phyloP scores from a whole-genome alignment of 139 green algal species.

The Coelastrella sp. region DNA sequence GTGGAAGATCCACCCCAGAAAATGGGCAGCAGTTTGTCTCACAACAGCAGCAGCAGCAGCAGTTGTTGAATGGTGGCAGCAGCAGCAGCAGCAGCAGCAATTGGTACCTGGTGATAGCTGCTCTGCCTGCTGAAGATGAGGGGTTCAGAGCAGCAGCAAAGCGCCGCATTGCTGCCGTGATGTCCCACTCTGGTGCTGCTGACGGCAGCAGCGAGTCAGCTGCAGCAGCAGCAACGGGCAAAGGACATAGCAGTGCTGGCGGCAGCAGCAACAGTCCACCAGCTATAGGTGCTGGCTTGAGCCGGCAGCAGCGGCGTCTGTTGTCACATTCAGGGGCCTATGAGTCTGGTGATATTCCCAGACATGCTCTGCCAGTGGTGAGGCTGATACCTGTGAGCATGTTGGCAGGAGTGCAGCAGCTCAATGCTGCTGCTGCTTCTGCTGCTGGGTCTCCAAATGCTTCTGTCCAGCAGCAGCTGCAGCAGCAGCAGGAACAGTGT shows the following conservation, averaged over 20 bases:
- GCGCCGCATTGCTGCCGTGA: not conserved
- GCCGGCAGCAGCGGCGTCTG: not conserved
- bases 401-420: slow-evolving; percentile 4
- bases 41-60: not conserved
- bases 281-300: slow-evolving; percentile 5
- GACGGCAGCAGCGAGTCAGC: not conserved
- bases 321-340: not conserved
- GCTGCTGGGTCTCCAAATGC: not conserved
- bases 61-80: not conserved
- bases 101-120: not conserved
- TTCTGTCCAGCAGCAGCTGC: not conserved
- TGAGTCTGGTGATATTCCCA: not conserved
- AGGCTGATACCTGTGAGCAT: no score
- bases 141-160: slow-evolving; percentile 1
- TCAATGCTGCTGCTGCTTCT: not conserved
- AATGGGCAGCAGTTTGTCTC: not conserved
- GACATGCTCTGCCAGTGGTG: not conserved
- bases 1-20: not conserved
- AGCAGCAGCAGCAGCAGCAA: not conserved
- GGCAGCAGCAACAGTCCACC: not conserved
- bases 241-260: not conserved
- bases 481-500: not conserved
- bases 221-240: not conserved
- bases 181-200: not conserved
- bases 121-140: not conserved